Conservation (phyloP, 1,139 yeast species). For the Hyphopichia burtonii region DNA sequence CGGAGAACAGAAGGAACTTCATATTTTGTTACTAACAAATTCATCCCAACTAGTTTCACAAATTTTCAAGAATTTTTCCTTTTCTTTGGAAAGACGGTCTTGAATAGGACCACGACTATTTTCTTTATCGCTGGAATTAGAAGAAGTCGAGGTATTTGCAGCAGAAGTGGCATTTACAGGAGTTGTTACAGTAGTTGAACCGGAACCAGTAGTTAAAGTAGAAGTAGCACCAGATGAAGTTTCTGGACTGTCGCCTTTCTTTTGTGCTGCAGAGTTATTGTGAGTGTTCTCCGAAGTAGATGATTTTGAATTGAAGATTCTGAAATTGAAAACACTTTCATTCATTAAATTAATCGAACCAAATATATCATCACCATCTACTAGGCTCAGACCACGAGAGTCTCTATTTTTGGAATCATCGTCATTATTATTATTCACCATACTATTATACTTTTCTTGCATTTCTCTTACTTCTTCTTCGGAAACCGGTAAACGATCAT, state of each 20-base stretch:
- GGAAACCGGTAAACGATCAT: slow-evolving; percentile 37
- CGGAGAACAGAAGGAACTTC: neutral
- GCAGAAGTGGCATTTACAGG: slow-evolving; percentile 3
- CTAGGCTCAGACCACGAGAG: neutral
- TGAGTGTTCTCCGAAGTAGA: neutral
- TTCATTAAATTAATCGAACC: slow-evolving; percentile 47
- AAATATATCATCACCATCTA: slow-evolving; percentile 29
- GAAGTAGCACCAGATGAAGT: neutral
- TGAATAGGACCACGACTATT: slow-evolving; percentile 4
- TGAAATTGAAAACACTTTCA: slow-evolving; percentile 42
- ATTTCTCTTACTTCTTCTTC: slow-evolving; percentile 40
- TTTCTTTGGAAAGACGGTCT: slow-evolving; percentile 28
- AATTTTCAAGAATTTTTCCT: slow-evolving; percentile 48
- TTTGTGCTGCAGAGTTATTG: slow-evolving; percentile 3
- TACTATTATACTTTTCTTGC: slow-evolving; percentile 30
- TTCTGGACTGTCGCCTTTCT: slow-evolving; percentile 3
- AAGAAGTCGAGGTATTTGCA: slow-evolving; percentile 6
- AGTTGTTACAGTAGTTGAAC: neutral
- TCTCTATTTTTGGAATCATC: slow-evolving; percentile 16
- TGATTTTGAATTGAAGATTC: slow-evolving; percentile 25
- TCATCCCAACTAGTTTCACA: slow-evolving; percentile 60
- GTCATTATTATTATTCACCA: slow-evolving; percentile 8
- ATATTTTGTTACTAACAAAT: slow-evolving; percentile 18
- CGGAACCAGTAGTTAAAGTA: neutral
- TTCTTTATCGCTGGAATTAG: slow-evolving; percentile 6